Percentiles rank a stretch among this genome's conserved stretches.
phyloP scores from a whole-genome alignment of 2,329 filamentous ascomycete genomes.

The Verticillium dahliae region DNA sequence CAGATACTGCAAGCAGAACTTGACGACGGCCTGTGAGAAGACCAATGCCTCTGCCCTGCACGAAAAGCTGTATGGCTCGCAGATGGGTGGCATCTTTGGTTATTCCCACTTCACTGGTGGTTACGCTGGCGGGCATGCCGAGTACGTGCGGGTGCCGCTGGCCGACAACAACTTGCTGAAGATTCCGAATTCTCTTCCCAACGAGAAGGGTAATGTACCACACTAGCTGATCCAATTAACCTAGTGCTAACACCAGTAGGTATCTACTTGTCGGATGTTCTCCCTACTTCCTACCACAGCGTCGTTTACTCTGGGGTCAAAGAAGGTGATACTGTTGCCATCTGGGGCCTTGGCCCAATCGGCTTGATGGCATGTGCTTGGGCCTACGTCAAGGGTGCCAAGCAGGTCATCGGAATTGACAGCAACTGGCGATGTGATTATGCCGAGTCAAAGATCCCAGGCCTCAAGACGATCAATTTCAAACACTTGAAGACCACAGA shows the following conservation, averaged over 20 bases:
- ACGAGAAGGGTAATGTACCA: slow-evolving; percentile 56
- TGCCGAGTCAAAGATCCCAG: slow-evolving; percentile 55
- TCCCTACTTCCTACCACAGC: slow-evolving; percentile 72
- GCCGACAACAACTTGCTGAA: slow-evolving; percentile 76
- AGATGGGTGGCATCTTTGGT: slow-evolving; percentile 68
- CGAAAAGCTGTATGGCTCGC: slow-evolving; percentile 71
- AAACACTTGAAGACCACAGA: slow-evolving; percentile 50
- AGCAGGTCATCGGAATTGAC: slow-evolving; percentile 73
- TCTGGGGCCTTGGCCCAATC: slow-evolving; percentile 82
- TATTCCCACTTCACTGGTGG: slow-evolving; percentile 78
- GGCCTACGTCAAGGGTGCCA: slow-evolving; percentile 64
- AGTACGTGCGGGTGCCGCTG: slow-evolving; percentile 76
- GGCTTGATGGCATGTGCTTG: slow-evolving; percentile 80
- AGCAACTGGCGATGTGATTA: slow-evolving; percentile 63
- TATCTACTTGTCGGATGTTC: slow-evolving; percentile 74
- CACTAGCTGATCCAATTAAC: no score
- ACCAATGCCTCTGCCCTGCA: slow-evolving; percentile 69
- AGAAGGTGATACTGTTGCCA: slow-evolving; percentile 67
- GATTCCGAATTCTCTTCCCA: slow-evolving; percentile 71
- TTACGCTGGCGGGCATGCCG: slow-evolving; percentile 81
- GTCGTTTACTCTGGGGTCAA: slow-evolving; percentile 82
- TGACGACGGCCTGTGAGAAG: slow-evolving; percentile 74
- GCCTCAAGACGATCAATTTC: slow-evolving; percentile 42
- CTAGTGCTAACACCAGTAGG: slow-evolving; percentile 17
- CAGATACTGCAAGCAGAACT: slow-evolving; percentile 71